Evolutionary conservation across 345 rosid genomes (phyloP).

Genomic region (Moricandia arvensis): DNA sequence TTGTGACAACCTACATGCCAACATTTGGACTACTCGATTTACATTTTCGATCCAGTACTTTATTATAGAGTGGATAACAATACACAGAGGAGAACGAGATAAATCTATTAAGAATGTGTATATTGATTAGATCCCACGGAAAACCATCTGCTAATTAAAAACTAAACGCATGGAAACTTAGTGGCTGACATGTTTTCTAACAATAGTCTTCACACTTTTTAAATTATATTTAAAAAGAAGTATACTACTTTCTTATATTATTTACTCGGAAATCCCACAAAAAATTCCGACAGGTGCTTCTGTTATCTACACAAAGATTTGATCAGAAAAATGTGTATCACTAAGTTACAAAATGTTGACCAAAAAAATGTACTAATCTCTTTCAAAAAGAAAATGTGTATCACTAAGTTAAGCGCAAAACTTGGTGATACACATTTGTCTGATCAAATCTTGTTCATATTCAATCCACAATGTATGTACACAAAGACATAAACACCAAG

Average conservation of each 20-base stretch:
- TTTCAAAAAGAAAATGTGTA: no score
- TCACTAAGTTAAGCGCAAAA: no score
- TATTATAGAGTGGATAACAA: not conserved
- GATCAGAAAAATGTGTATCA: not conserved
- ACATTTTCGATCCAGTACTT: not conserved
- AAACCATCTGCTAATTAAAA: not conserved
- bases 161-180: not conserved
- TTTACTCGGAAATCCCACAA: not conserved
- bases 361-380: no score
- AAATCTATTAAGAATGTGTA: not conserved
- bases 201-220: not conserved
- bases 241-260: not conserved
- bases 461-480: slow-evolving; percentile 8
- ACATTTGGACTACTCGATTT: not conserved
- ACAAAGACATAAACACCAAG: slow-evolving; percentile 5
- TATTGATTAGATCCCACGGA: not conserved
- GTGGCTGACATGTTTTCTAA: slow-evolving; percentile 19
- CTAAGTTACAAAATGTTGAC: not conserved
- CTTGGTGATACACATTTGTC: not conserved
- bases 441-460: not conserved
- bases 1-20: not conserved
- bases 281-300: not conserved
- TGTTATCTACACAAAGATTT: not conserved
- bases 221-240: not conserved
- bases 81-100: not conserved